Evolutionary conservation across 441 rosid genomes (phyloP).

Genomic region (Manihot esculenta): DNA sequence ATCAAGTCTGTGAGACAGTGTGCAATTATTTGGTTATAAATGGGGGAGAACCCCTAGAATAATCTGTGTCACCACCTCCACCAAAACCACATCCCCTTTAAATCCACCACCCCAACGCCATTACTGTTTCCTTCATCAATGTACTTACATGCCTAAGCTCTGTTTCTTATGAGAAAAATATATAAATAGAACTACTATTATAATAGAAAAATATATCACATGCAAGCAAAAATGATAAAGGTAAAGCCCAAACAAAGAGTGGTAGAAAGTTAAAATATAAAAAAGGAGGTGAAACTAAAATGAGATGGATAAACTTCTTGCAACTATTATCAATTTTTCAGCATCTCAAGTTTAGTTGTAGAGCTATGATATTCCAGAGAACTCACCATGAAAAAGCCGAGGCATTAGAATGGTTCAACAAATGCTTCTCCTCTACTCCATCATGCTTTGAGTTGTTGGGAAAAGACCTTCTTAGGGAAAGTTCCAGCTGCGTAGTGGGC

Average conservation of each 20-base stretch:
- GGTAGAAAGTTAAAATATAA: too few relatives aligned
- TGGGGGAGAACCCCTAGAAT: neutral
- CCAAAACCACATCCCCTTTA: too few relatives aligned
- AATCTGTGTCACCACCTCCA: too few relatives aligned
- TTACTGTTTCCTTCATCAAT: conserved; percentile 2
- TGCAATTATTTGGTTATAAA: conserved; percentile 1
- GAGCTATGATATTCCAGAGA: conserved; percentile 2
- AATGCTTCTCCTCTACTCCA: conserved; percentile 44
- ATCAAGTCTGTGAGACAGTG: neutral
- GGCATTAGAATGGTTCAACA: conserved; percentile 62
- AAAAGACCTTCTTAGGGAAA: conserved; percentile 59
- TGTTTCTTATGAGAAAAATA: neutral
- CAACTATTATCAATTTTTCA: too few relatives aligned
- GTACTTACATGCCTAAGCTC: conserved; percentile 17
- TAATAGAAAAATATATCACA: neutral
- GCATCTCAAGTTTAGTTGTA: neutral
- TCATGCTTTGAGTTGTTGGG: conserved; percentile 37
- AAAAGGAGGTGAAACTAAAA: neutral
- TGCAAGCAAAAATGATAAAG: neutral
- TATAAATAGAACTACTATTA: too few relatives aligned
- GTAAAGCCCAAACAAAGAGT: neutral
- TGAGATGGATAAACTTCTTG: neutral
- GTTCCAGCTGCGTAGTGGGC: conserved; percentile 55
- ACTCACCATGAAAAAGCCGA: conserved; percentile 69
- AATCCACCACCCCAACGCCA: neutral